Evolutionary conservation across 345 rosid genomes (phyloP).

Genomic region (Populus pruinosa): DNA sequence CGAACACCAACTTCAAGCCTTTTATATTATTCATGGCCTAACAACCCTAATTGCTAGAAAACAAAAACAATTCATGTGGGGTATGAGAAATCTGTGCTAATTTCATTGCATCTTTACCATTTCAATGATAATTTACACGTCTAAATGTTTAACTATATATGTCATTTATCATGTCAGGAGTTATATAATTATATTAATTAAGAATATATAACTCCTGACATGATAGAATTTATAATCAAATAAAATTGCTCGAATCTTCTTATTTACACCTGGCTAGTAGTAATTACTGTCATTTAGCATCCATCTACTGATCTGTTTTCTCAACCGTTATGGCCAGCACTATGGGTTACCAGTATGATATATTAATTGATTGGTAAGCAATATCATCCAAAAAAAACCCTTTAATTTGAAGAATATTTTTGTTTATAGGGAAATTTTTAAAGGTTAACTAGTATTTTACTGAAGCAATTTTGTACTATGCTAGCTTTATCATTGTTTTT

Average conservation of each 20-base stretch:
- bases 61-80: conserved; percentile 28
- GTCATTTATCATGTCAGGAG: not conserved
- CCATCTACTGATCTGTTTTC: conserved; percentile 37
- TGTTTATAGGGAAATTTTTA: not conserved
- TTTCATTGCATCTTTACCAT: conserved; percentile 52
- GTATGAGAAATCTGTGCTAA: conserved; percentile 39
- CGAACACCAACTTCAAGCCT: conserved; percentile 22
- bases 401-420: not conserved
- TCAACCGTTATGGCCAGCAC: conserved; percentile 64
- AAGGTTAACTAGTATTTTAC: not conserved
- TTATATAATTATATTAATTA: too few species aligned
- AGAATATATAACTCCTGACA: not conserved
- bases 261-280: conserved; percentile 29
- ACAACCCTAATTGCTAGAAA: conserved; percentile 27
- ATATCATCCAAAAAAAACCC: not conserved
- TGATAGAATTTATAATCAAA: not conserved
- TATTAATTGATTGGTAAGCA: conserved; percentile 11
- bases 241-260: conserved; percentile 20
- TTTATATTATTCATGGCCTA: conserved; percentile 30
- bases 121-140: conserved; percentile 36
- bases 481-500: conserved; percentile 13
- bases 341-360: conserved; percentile 17
- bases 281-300: conserved; percentile 13
- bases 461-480: not conserved
- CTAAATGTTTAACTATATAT: conserved; percentile 1